Evolutionary conservation across 1,284 basidiomycete species (phyloP).

Genomic region (Trametes sp.): DNA sequence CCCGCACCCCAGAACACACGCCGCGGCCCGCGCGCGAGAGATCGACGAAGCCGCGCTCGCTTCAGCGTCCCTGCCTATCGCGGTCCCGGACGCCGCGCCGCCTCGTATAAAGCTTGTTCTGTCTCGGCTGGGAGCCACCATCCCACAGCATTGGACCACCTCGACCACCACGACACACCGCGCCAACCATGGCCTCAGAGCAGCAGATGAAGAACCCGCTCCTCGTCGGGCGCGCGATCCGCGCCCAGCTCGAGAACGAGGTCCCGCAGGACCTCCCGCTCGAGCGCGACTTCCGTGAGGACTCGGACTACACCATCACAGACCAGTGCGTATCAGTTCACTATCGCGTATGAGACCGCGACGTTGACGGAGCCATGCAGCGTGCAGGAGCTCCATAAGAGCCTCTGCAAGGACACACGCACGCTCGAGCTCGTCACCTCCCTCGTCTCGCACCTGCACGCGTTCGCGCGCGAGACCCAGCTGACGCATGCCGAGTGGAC

Average conservation of each 20-base stretch:
- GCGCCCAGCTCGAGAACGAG: constrained; percentile 46
- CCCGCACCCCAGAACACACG: constrained; percentile 16
- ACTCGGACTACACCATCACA: constrained; percentile 45
- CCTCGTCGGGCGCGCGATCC: constrained; percentile 47
- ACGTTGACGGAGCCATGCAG: constrained; percentile 15
- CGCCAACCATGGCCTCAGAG: constrained; percentile 34
- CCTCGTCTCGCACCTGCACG: constrained; percentile 49
- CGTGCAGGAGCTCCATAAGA: constrained; percentile 44
- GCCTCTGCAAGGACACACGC: constrained; percentile 45
- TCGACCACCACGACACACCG: background rate
- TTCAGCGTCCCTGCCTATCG: background rate
- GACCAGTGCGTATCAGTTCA: constrained; percentile 37
- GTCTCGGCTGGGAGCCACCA: background rate
- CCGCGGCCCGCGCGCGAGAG: constrained; percentile 28
- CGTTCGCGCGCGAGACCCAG: constrained; percentile 49
- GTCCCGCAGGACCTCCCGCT: constrained; percentile 47
- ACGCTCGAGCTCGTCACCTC: constrained; percentile 45
- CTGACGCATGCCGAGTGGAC: constrained; percentile 50
- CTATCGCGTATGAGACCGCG: background rate
- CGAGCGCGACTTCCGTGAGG: constrained; percentile 46
- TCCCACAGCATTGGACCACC: background rate
- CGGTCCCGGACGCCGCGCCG: constrained; percentile 18
- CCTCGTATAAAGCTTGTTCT: constrained; percentile 10
- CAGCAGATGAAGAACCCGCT: constrained; percentile 48
- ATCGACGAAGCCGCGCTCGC: constrained; percentile 9